Base-by-base conservation (phyloP, 371 early-diverging fungal genomes). In the Mucor plumbeus region DNA sequence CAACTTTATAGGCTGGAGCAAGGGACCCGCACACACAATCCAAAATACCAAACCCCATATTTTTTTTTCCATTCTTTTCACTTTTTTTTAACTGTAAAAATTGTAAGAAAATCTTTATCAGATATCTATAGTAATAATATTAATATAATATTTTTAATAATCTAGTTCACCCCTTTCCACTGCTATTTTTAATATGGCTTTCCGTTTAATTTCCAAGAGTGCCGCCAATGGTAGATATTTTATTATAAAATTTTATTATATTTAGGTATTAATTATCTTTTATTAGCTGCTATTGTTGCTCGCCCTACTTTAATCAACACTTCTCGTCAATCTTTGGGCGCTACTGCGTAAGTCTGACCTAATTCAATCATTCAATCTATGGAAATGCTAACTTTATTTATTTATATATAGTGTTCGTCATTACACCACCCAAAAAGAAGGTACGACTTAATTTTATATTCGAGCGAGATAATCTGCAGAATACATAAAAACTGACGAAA, bases 191-290 rank as follows among this genome's bases (percentile, higher is more conserved):
- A 63, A 65, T 26, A 74, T 74, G 74, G 74, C 74, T 70, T 68
- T 74, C 63, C 70, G 74, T 70, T 70, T 74, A 57, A 69, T 74
- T 47, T 61, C 74, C 65, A 74, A 74, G 65, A 70, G 62, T 56
- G 74, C 74, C 62, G 65, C 69, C 33, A 48, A 70, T 58, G 74
- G 74, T 74, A 70, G 64, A 33, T 26, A 26, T 26, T 26, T 26
- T 26, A 26, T 26, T 26, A 26, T 26, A 26, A 26, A 26, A 26
- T 26, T 26, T 26, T 26, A 26, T 26, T 26, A 26, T 26, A 26
- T 26, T 26, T 3, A 1, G 3, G 26, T 26, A 26, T 26, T 26
- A 26, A 26, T 26, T 26, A 26, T 26, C 35, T 7, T 55, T 9
- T 60, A 17, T 11, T 67, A 70, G 74, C 74, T 65, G 74, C 74